Base-by-base conservation (phyloP, 805 yeast genomes). In the Ogataea saltuana region DNA sequence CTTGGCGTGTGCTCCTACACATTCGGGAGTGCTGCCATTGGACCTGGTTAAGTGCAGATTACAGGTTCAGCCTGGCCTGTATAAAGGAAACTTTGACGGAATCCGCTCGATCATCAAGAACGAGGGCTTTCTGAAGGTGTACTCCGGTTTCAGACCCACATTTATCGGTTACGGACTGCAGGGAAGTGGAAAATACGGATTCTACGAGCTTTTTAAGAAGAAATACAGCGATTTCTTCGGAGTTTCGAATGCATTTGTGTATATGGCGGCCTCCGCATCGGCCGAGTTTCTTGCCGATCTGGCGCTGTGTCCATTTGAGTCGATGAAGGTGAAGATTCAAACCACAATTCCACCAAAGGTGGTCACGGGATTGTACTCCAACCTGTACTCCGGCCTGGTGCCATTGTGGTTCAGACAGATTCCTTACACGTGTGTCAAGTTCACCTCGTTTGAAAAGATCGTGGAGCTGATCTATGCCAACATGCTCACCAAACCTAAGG, bases 361-460 rank as follows among this genome's bases (percentile, higher is more conserved):
- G 68, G 77, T 85, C 51, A 72, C 76, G 27, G 81, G 84, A 4
- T 49, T 84, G 41, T 80, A 71, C 17, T 87, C 88, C 2, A 47
- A 56, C 39, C 72, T 91, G 39, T 91, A 90, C 72, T 85, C 86
- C 60, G 98, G 98, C 41, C 69, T 91, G 41, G 83, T 81, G 8
- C 98, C 99, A 11, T 74, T 91, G 52, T 93, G 98, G 98, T 79
- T 82, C 46, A 84, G 98, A 72, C 99, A 91, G 69, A 85, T 91
- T 57, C 99, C 98, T n/a, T 91, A 91, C 72, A 91, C 98, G 20
- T 90, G 91, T 97, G 95, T 86, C 49, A 91, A 93, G 70, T 93
- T 91, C 67, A 91, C 97, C 7, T 78, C 95, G 19, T 91, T 93
- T 70, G 99, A 91, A 71, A 85, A 81, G 63, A 85, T 90, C 40